Base-by-base conservation (phyloP, 768 basidiomycete species). In the Tephrocybe sp. region DNA sequence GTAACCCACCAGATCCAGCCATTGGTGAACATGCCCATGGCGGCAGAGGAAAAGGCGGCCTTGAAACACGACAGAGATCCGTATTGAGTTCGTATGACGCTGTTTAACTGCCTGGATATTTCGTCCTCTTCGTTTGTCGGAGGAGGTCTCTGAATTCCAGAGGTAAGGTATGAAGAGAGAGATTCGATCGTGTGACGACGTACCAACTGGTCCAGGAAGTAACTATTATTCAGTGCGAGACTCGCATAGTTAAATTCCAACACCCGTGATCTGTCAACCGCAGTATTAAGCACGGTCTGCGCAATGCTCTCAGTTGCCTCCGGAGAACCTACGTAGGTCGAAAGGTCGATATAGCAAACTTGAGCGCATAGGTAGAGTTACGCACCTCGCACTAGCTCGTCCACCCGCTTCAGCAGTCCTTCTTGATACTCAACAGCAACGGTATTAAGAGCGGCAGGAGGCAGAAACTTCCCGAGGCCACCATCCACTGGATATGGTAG, bases 211-310 rank as follows among this genome's bases (percentile, higher is more conserved):
- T 90, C 80, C 23, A 99, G 78, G 77, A 98, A 98, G 79, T 92
- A 98, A 59, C 85, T 84, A 68, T 97, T 98, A 72, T 98, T 99
- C 54, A 98, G 73, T 5, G 96, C 91, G 41, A 92, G 80, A 56
- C 88, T 88, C 3, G 95, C 93, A 62, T 95, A 93, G 68, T 90
- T 96, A 69, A 94, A 98, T 20, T 83, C 81, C 46, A 95, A 68
- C 1, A 83, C 77, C 46, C 82, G 70, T 19, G 79, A 72, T 38
- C 79, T 79, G 26, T 81, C 70, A 13, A 71, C 60, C 0, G 92
- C 80, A 9, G 87, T 82, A 32, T 77, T 76, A 30, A 91, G 76
- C 20, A 96, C 78, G 19, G 87, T 88, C 62, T 92, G 83, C 0
- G 79, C 77, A 30, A 95, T 79, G 45, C 73, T 79, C 59, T 73